These are phyloP conservation scores for Monilinia polystroma DNA, from an alignment of 2,329 filamentous ascomycete species.

Conservation along the genomic window DNA sequence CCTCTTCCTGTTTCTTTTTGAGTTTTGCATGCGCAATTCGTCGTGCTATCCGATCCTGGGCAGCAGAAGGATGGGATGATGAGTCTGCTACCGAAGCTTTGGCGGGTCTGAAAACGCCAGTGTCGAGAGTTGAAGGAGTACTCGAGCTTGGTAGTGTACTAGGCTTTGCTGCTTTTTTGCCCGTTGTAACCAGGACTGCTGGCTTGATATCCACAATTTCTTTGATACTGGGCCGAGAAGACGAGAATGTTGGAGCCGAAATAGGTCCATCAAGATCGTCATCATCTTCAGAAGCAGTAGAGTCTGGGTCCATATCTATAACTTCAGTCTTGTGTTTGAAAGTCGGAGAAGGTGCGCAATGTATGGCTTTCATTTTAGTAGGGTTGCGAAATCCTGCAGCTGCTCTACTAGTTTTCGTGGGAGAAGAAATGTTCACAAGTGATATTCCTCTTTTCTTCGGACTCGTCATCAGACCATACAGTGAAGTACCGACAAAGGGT, in stretches of 20 bases:
- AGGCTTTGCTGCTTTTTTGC: not conserved
- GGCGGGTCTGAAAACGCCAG: not conserved
- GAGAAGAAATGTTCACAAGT: constrained; percentile 34
- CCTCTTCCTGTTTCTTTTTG: constrained; percentile 30
- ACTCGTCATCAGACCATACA: constrained; percentile 48
- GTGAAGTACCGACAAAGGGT: constrained; percentile 43
- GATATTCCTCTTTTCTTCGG: constrained; percentile 39
- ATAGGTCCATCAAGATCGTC: constrained; percentile 38
- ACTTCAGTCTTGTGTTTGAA: not conserved
- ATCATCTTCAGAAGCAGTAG: constrained; percentile 24
- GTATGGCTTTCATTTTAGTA: not conserved
- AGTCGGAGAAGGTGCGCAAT: constrained; percentile 1
- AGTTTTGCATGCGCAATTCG: constrained; percentile 31
- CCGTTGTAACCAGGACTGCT: not conserved
- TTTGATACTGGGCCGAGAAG: not conserved
- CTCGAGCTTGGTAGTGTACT: not conserved
- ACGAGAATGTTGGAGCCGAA: constrained; percentile 30
- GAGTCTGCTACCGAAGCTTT: not conserved
- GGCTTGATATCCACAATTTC: not conserved
- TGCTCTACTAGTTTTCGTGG: constrained; percentile 34
- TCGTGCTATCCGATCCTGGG: constrained; percentile 19
- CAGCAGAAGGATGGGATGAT: not conserved
- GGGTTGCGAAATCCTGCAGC: constrained; percentile 39
- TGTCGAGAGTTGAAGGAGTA: not conserved
- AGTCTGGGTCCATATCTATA: constrained; percentile 15